Percentiles rank a stretch among this genome's conserved stretches.
Conservation (phyloP, 495 filamentous ascomycete genomes). For the Aspergillus biplanus region DNA sequence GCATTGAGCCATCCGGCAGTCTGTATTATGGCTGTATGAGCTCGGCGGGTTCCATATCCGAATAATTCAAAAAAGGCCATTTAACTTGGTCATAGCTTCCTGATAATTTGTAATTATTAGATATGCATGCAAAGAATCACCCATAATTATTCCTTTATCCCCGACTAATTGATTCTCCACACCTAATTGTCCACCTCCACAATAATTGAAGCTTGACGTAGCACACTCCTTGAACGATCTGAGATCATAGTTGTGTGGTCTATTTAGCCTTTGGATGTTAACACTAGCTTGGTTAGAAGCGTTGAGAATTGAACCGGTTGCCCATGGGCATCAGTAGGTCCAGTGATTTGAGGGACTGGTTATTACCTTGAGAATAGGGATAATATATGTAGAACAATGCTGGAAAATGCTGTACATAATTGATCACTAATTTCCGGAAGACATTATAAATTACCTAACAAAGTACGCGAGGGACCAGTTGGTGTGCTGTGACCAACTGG, state of each 20-base stretch:
- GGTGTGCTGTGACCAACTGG: background rate
- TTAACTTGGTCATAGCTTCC: background rate
- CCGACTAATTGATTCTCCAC: background rate
- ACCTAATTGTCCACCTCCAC: background rate
- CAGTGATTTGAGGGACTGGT: too few relatives aligned
- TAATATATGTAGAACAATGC: background rate
- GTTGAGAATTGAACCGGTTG: too few relatives aligned
- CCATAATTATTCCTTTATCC: background rate
- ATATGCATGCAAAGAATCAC: background rate
- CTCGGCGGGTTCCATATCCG: background rate
- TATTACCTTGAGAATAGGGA: too few relatives aligned
- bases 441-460: background rate
- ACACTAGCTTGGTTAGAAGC: too few relatives aligned
- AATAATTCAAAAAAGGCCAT: background rate
- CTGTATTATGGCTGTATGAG: too few relatives aligned
- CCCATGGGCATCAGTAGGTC: too few relatives aligned
- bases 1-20: too few relatives aligned
- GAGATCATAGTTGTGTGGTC: too few relatives aligned
- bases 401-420: background rate
- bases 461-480: background rate
- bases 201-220: too few relatives aligned
- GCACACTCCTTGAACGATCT: too few relatives aligned
- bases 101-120: background rate
- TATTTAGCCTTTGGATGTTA: too few relatives aligned
- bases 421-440: background rate